Percentiles rank a stretch among this genome's conserved stretches.
phyloP scores from a whole-genome alignment of 179 eudicot genomes.

The Monotropa hypopitys region DNA sequence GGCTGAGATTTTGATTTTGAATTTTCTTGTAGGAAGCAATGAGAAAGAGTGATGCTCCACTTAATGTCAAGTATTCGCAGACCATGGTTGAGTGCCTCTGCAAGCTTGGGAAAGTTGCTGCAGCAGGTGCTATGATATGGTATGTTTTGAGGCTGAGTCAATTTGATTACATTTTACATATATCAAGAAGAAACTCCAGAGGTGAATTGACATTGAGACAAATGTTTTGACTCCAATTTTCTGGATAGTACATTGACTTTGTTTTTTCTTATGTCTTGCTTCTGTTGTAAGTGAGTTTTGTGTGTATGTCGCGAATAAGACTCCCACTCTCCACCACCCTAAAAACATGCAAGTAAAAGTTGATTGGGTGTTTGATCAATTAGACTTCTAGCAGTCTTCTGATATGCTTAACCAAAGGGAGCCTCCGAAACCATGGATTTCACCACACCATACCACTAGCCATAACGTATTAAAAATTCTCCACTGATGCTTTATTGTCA shows the following conservation, averaged over 20 bases:
- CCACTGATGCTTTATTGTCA: neutral
- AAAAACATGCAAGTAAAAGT: neutral
- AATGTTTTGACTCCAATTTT: neutral
- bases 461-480: neutral
- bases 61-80: constrained; percentile 83
- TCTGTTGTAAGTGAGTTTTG: neutral
- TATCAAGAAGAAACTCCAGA: neutral
- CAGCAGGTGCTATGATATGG: constrained; percentile 98
- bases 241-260: too few relatives aligned
- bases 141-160: constrained; percentile 17
- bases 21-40: constrained; percentile 63
- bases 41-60: constrained; percentile 76
- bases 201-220: neutral
- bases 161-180: neutral
- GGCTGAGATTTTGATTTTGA: constrained; percentile 11
- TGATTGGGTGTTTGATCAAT: neutral
- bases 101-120: constrained; percentile 96
- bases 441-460: neutral
- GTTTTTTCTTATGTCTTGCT: neutral
- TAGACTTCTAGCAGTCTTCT: neutral
- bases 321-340: neutral
- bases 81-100: constrained; percentile 93
- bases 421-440: neutral
- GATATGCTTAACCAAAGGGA: neutral
- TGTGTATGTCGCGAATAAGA: neutral